Percentiles rank a stretch among this genome's conserved stretches.
These are phyloP conservation scores for Hygrophoropsis aurantiaca DNA, from an alignment of 768 basidiomycete genomes.

Conservation along the genomic window DNA sequence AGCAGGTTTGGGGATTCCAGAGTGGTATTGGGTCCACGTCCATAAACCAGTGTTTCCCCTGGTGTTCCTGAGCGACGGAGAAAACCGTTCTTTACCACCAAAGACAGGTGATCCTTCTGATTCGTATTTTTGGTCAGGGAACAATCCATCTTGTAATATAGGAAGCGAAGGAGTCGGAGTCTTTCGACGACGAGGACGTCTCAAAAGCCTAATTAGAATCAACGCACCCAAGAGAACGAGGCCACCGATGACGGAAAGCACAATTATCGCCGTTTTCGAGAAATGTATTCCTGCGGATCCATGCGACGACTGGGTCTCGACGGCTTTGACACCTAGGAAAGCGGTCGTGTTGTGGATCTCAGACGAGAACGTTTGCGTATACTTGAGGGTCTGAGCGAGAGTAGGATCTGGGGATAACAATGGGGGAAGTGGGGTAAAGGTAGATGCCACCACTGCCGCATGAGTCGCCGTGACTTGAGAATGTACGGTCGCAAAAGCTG, in stretches of 20 bases:
- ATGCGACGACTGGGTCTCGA: conserved; percentile 9
- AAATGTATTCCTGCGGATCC: conserved; percentile 33
- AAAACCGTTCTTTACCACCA: conserved; percentile 69
- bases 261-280: conserved; percentile 47
- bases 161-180: conserved; percentile 75
- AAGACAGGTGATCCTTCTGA: conserved; percentile 70
- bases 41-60: conserved; percentile 45
- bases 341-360: not conserved
- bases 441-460: conserved; percentile 16
- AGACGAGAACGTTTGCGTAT: conserved; percentile 8
- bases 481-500: conserved; percentile 12
- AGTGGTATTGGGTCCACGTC: conserved; percentile 58
- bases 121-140: conserved; percentile 44
- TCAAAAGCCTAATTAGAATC: conserved; percentile 47
- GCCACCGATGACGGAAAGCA: conserved; percentile 52
- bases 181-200: conserved; percentile 49
- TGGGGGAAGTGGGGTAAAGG: conserved; percentile 29
- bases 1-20: conserved; percentile 30
- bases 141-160: conserved; percentile 57
- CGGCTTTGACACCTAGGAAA: conserved; percentile 4
- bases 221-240: conserved; percentile 48
- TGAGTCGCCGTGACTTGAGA: conserved; percentile 5
- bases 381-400: not conserved
- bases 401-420: conserved; percentile 6
- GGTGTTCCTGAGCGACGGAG: conserved; percentile 33